Conservation (phyloP, 495 filamentous ascomycete genomes). For the Extremus antarcticus region DNA sequence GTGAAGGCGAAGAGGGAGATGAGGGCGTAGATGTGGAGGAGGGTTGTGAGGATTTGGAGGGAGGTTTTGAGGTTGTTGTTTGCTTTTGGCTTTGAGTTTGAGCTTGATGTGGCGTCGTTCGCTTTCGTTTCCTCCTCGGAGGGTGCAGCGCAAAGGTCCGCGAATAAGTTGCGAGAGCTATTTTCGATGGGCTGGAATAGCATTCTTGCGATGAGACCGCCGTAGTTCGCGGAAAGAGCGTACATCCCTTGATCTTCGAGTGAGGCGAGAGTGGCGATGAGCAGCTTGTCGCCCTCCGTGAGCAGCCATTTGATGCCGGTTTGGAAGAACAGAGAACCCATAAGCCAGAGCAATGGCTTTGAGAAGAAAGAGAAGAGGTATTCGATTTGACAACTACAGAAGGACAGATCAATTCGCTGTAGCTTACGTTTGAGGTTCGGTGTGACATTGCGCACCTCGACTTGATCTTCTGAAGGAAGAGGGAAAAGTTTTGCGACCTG, state of each 20-base stretch:
- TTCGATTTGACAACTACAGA: constrained; percentile 24
- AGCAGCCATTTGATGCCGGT: constrained; percentile 80
- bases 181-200: constrained; percentile 95
- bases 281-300: constrained; percentile 85
- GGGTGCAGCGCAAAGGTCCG: constrained; percentile 42
- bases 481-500: constrained; percentile 21
- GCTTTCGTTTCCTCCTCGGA: not conserved
- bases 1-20: constrained; percentile 54
- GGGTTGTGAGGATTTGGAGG: constrained; percentile 34
- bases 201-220: constrained; percentile 76
- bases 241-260: constrained; percentile 83
- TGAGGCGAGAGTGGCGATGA: constrained; percentile 65
- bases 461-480: constrained; percentile 37
- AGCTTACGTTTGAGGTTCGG: constrained; percentile 9
- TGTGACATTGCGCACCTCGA: constrained; percentile 31
- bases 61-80: constrained; percentile 28
- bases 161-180: constrained; percentile 76
- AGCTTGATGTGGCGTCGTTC: constrained; percentile 28
- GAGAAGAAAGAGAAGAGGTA: constrained; percentile 58
- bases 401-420: constrained; percentile 7
- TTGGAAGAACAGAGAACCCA: constrained; percentile 74
- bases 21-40: constrained; percentile 55
- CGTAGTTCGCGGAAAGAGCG: constrained; percentile 88
- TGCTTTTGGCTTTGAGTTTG: constrained; percentile 12
- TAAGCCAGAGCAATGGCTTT: constrained; percentile 51